phyloP scores from a whole-genome alignment of 1,284 basidiomycete species.

The Takashimella tepidaria region DNA sequence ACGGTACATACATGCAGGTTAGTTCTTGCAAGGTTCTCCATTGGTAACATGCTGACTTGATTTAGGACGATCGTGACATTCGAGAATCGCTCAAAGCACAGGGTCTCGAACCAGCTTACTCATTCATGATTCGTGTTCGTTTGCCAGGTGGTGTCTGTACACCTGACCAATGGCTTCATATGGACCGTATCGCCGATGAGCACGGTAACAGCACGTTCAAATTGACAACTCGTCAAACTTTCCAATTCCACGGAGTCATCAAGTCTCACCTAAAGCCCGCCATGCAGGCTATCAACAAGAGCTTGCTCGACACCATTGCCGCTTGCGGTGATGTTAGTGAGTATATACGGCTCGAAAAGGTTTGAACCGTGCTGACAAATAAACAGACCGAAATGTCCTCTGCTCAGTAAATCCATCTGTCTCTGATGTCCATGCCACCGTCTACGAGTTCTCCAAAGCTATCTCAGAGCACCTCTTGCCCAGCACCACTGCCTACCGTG shows the following conservation, averaged over 20 bases:
- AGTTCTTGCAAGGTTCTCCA: constrained; percentile 8
- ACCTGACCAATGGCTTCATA: constrained; percentile 87
- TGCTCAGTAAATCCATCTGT: constrained; percentile 86
- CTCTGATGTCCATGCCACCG: constrained; percentile 76
- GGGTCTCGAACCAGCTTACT: constrained; percentile 91
- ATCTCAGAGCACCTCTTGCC: constrained; percentile 86
- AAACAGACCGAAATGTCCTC: constrained; percentile 71
- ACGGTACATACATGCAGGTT: constrained; percentile 96
- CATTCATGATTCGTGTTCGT: constrained; percentile 98
- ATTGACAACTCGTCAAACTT: constrained; percentile 97
- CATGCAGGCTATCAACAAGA: constrained; percentile 93
- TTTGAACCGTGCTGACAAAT: background rate
- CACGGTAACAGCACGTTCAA: constrained; percentile 94
- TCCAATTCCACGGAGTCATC: constrained; percentile 98
- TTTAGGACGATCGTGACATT: constrained; percentile 97
- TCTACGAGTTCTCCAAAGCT: constrained; percentile 78
- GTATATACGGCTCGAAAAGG: too few relatives aligned
- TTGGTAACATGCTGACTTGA: constrained; percentile 2
- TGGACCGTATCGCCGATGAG: constrained; percentile 94
- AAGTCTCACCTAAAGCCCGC: constrained; percentile 93
- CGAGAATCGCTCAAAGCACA: constrained; percentile 90
- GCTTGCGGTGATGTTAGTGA: constrained; percentile 96
- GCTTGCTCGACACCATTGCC: constrained; percentile 88
- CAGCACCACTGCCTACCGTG: constrained; percentile 90
- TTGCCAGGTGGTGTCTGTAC: constrained; percentile 93